Conservation (phyloP, 2,329 filamentous ascomycete species). For the Elsinoe australis region DNA sequence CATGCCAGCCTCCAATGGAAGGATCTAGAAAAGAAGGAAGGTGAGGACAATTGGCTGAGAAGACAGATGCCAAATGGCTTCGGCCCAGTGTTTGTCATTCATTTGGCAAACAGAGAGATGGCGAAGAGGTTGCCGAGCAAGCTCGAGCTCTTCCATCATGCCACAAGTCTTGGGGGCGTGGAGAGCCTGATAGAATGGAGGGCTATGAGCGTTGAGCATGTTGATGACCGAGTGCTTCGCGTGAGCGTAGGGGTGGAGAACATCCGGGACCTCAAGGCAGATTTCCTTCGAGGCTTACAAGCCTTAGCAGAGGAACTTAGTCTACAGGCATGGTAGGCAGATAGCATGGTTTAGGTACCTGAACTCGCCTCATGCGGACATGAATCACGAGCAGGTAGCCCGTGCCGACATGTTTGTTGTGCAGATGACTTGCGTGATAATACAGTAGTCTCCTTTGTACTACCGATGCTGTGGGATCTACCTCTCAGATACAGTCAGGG, state of each 20-base stretch:
- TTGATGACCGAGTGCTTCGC: slow-evolving; percentile 66
- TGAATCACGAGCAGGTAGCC: too few species aligned
- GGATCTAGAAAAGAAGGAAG: slow-evolving; percentile 36
- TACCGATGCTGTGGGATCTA: too few species aligned
- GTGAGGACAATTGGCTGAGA: slow-evolving; percentile 59
- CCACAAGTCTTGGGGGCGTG: slow-evolving; percentile 86
- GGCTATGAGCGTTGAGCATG: slow-evolving; percentile 68
- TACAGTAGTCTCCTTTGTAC: too few species aligned
- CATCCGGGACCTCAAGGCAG: slow-evolving; percentile 72
- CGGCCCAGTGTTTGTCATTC: slow-evolving; percentile 78
- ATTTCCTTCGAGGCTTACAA: slow-evolving; percentile 60
- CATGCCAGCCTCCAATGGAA: slow-evolving; percentile 72
- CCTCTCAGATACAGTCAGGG: too few species aligned
- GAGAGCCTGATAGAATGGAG: slow-evolving; percentile 97
- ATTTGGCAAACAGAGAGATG: slow-evolving; percentile 51
- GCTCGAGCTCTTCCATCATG: slow-evolving; percentile 80
- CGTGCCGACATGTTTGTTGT: too few species aligned
- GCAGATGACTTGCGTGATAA: too few species aligned
- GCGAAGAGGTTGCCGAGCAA: slow-evolving; percentile 69
- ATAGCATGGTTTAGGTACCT: too few species aligned
- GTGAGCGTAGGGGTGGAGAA: slow-evolving; percentile 82
- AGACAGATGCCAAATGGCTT: slow-evolving; percentile 88
- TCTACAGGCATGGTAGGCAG: background rate
- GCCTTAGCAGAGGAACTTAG: slow-evolving; percentile 36
- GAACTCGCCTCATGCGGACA: too few species aligned